Base-by-base conservation (phyloP, 495 filamentous ascomycete genomes). In the Hypoxylon rickii region DNA sequence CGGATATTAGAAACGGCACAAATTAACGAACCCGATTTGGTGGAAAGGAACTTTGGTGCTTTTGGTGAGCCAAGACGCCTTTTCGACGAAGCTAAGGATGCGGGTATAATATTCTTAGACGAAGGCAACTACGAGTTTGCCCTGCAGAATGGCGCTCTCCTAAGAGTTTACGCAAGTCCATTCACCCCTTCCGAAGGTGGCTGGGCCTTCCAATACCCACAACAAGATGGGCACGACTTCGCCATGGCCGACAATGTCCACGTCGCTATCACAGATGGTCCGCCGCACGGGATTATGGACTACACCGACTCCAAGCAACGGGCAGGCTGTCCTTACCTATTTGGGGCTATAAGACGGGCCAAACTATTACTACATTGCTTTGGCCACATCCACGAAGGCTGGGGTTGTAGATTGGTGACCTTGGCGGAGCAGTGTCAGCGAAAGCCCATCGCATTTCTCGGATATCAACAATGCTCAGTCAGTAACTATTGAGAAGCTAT, bases 351-450 rank as follows among this genome's bases (percentile, higher is more conserved):
- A 13, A 77, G 77, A 3, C 73, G 71, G 10, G 71, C 79, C 3
- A 63, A 74, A 38, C 87, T 86, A 1, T 70, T 66, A 4, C 58
- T 90, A 55, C 85, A 89, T 65, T 89, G 84, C 62, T 90, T 89
- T 53, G 86, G 87, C 3, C 87, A 90, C 65, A 88, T 90, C 21
- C 87, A 89, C 58, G 87, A 92, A 64, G 85, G 76, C 0, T 89
- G 85, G 79, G 89, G 89, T n/a, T 86, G 81, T 3, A 75, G 78
- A 47, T 60, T 83, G 21, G 76, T 86, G 0, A 66, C 67, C 2
- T n/a, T 91, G 88, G 85, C 63, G 71, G 12, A 58, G 68, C 64
- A 65, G 61, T 15, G 43, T 61, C 15, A 68, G 31, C 41, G 44
- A 68, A 6, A 66, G 24, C 36, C 73, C 74, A 49, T 75, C 54